Base-by-base conservation (phyloP, 495 filamentous ascomycete genomes). In the Podospora tetraspora region DNA sequence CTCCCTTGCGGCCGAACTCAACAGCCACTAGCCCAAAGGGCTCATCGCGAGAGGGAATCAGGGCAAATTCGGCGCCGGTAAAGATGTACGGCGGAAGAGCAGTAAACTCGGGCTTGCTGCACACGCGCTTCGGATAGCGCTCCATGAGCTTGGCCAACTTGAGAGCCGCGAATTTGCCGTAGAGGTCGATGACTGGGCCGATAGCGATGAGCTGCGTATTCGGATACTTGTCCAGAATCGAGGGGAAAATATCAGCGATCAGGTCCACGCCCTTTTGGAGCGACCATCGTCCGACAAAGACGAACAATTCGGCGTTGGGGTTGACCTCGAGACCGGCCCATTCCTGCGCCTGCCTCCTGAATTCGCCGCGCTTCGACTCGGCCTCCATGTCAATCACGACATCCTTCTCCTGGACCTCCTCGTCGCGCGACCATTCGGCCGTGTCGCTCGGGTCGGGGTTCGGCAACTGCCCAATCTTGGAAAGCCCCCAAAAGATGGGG, bases 1-100 rank as follows among this genome's bases (percentile, higher is more conserved):
- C 91, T 57, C 90, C 90, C 75, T 92, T 92, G 25, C 90, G 83
- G 27, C 90, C 90, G 70, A 92, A 93, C 73, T 93, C 90, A 59
- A 93, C 90, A 32, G 90, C 91, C 3, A 92, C 91, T n/a, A 93
- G 78, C 30, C 91, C 91, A 70, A 93, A 93, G 0, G 91, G 91
- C 74, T 93, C 91, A 69, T 93, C 91, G 67, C 91, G 86, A 21
- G 89, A 91, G 7, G 91, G 90, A 66, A 93, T 92, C 34, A 93
- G 80, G 19, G 90, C 90, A 69, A 93, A 92, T 62, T 93, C 91
- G 21, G 90, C 89, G 22, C 91, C 91, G 62, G 86, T 90, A 78
- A 92, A 92, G 70, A 93, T 88, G 76, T 85, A 92, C 0, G 89
- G 87, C 13, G 90, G 91, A 1, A 93, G 80, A 0, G 87, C 84